phyloP scores from a whole-genome alignment of 441 rosid species.

The Euphorbia celastroides region DNA sequence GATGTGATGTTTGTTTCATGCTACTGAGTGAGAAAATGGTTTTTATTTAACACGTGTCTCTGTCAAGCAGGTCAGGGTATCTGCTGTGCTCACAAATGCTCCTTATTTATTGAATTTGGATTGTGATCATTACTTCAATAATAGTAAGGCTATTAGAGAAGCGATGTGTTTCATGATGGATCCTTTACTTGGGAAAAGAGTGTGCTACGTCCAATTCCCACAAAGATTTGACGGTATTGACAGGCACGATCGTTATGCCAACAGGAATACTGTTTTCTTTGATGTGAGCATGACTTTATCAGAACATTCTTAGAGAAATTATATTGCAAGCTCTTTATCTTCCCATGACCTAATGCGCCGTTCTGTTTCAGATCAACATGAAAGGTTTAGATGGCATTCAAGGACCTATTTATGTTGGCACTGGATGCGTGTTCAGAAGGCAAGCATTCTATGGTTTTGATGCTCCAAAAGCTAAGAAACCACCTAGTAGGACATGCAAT shows the following conservation, averaged over 20 bases:
- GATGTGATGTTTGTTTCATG: too few relatives aligned
- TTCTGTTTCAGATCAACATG: constrained; percentile 63
- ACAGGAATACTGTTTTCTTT: constrained; percentile 79
- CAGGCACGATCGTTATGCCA: constrained; percentile 81
- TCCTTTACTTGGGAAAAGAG: constrained; percentile 80
- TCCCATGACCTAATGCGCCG: neutral
- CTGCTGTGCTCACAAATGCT: constrained; percentile 89
- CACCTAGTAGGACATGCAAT: constrained; percentile 85
- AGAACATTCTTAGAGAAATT: neutral
- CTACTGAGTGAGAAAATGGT: too few relatives aligned
- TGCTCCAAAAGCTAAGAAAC: constrained; percentile 59
- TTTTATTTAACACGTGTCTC: too few relatives aligned
- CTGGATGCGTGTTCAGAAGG: constrained; percentile 80
- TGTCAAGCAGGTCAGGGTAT: constrained; percentile 64
- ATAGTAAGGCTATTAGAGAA: constrained; percentile 79
- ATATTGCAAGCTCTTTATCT: too few relatives aligned
- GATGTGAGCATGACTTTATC: too few relatives aligned
- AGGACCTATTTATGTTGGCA: constrained; percentile 94
- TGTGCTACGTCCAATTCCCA: constrained; percentile 88
- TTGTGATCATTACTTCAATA: constrained; percentile 87
- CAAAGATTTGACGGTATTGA: constrained; percentile 93
- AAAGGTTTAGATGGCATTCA: constrained; percentile 83
- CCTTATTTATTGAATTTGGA: constrained; percentile 84
- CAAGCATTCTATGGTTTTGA: constrained; percentile 85
- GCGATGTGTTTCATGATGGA: constrained; percentile 98